Conservation (phyloP, 2,329 filamentous ascomycete genomes). For the Incumbomyces lentus region DNA sequence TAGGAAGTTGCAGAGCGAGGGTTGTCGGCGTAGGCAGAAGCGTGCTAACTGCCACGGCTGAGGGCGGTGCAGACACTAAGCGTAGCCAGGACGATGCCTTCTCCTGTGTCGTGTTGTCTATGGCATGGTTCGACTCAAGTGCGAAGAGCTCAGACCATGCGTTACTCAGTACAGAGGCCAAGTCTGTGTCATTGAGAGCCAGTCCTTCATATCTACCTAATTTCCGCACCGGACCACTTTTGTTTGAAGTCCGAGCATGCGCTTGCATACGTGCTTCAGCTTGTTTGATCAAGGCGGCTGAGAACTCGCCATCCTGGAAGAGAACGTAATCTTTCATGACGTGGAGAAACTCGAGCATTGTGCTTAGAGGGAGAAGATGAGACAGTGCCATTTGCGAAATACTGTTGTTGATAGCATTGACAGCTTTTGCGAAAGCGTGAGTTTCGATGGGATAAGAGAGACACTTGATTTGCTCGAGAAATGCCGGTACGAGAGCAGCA, state of each 20-base stretch:
- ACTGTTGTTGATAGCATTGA: conserved; percentile 67
- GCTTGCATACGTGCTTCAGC: conserved; percentile 70
- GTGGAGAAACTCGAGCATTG: conserved; percentile 65
- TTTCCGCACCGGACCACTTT: conserved; percentile 20
- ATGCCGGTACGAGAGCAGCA: conserved; percentile 23
- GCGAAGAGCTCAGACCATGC: conserved; percentile 73
- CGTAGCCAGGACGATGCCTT: conserved; percentile 67
- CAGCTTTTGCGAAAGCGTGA: conserved; percentile 57
- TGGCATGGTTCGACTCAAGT: conserved; percentile 67
- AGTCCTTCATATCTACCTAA: conserved; percentile 44
- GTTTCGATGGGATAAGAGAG: conserved; percentile 65
- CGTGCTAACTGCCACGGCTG: conserved; percentile 9
- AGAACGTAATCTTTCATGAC: conserved; percentile 80
- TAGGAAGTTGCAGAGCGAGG: conserved; percentile 61
- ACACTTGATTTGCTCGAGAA: conserved; percentile 23
- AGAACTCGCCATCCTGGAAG: conserved; percentile 81
- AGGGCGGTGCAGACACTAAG: conserved; percentile 31
- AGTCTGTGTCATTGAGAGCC: conserved; percentile 75
- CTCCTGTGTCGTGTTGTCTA: conserved; percentile 61
- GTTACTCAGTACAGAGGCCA: conserved; percentile 62
- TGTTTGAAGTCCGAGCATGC: conserved; percentile 50
- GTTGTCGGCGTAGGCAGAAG: conserved; percentile 67
- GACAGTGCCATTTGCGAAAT: conserved; percentile 77
- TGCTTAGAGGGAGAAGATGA: conserved; percentile 65
- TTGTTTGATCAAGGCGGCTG: conserved; percentile 72